phyloP scores from a whole-genome alignment of 495 filamentous ascomycete genomes.

The Aspergillus steynii region DNA sequence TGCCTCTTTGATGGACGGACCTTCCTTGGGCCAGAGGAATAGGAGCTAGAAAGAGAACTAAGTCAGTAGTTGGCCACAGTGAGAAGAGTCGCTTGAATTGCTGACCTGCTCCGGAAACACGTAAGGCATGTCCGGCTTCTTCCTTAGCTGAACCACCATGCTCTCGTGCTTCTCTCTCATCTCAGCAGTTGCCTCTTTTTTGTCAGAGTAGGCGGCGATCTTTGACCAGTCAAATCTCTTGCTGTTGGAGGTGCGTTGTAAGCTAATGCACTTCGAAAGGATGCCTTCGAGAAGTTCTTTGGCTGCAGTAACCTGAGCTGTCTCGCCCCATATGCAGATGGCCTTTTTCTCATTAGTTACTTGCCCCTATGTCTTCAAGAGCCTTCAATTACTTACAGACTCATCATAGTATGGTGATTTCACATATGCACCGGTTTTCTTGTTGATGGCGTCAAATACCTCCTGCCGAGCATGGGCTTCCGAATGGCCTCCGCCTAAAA shows the following conservation, averaged over 20 bases:
- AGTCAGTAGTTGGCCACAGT: neutral
- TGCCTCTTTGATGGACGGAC: conserved; percentile 33
- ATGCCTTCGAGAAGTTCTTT: neutral
- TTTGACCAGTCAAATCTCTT: conserved; percentile 25
- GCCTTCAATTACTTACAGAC: conserved; percentile 7
- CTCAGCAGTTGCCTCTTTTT: conserved; percentile 21
- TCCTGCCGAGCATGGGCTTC: conserved; percentile 14
- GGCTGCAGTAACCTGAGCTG: neutral
- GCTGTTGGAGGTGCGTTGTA: conserved; percentile 1
- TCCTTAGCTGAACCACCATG: conserved; percentile 28
- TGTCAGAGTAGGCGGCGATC: conserved; percentile 17
- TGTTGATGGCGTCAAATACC: conserved; percentile 26
- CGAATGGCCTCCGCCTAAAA: conserved; percentile 2
- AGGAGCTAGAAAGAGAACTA: conserved; percentile 22
- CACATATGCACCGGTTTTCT: conserved; percentile 26
- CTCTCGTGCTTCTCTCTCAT: conserved; percentile 26
- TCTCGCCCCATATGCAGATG: neutral
- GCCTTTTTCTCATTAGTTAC: neutral
- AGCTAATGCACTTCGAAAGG: neutral
- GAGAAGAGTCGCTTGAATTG: neutral
- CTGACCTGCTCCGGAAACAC: conserved; percentile 30
- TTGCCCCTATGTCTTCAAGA: neutral
- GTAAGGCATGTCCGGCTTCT: conserved; percentile 24
- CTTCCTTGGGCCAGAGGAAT: conserved; percentile 48
- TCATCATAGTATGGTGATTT: conserved; percentile 24